Evolutionary conservation across 2,329 filamentous ascomycete genomes (phyloP).

Genomic region (Diaporthe ilicicola): DNA sequence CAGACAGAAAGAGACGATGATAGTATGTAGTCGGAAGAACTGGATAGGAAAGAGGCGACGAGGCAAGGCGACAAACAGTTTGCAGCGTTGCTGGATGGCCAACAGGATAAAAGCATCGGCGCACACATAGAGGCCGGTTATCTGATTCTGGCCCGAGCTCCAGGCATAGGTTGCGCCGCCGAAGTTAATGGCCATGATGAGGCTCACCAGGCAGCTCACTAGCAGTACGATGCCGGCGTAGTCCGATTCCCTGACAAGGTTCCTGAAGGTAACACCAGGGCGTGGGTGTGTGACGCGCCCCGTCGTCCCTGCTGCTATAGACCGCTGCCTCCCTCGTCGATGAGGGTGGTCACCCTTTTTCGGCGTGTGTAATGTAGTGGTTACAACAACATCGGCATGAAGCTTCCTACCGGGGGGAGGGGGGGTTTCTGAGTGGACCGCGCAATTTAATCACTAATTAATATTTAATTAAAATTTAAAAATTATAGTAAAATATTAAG

Average conservation of each 20-base stretch:
- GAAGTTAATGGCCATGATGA: conserved; percentile 30
- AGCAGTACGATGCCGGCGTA: conserved; percentile 23
- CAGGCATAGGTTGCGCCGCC: conserved; percentile 26
- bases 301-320: no score
- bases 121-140: conserved; percentile 34
- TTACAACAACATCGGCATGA: no score
- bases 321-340: no score
- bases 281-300: no score
- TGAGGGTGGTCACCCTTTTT: no score
- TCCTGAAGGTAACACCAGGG: neutral
- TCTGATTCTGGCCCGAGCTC: conserved; percentile 30
- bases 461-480: no score
- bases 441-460: no score
- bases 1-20: conserved; percentile 3
- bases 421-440: no score
- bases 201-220: conserved; percentile 21
- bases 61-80: neutral
- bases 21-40: neutral
- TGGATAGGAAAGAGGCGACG: conserved; percentile 1
- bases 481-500: no score
- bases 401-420: no score
- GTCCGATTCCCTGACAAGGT: conserved; percentile 22
- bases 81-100: neutral
- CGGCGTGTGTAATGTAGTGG: no score
- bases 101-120: conserved; percentile 18